Conservation (phyloP, 2,329 filamentous ascomycete genomes). For the Xylariomycetidae sp. region DNA sequence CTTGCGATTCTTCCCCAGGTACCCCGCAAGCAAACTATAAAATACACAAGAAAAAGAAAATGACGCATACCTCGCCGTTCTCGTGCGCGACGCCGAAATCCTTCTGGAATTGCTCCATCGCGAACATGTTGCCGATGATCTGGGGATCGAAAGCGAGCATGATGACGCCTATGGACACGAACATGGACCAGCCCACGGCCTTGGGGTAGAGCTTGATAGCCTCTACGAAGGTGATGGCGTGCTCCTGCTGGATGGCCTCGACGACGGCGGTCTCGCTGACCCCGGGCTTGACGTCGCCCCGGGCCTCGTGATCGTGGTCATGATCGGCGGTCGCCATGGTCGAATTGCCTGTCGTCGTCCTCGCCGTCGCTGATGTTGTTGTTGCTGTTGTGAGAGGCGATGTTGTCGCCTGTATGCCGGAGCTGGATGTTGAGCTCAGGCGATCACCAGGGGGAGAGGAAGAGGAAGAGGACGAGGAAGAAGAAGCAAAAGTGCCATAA, state of each 20-base stretch:
- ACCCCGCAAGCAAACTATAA: conserved; percentile 1
- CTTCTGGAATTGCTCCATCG: conserved; percentile 29
- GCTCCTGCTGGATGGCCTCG: conserved; percentile 36
- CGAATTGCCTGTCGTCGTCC: background rate
- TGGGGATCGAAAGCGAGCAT: conserved; percentile 63
- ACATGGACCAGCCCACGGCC: conserved; percentile 51
- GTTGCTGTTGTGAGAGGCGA: no score
- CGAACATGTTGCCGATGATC: conserved; percentile 57
- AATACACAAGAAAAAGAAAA: background rate
- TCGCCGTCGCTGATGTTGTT: no score
- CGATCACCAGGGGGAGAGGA: no score
- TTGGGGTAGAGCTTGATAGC: conserved; percentile 39
- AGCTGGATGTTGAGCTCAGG: no score
- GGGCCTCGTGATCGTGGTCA: conserved; percentile 9
- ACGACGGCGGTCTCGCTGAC: conserved; percentile 18
- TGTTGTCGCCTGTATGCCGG: background rate
- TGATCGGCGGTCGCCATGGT: conserved; percentile 8
- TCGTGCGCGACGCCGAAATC: conserved; percentile 26
- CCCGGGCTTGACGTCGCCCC: conserved; percentile 11
- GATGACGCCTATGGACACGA: conserved; percentile 56
- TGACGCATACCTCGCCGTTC: conserved; percentile 23
- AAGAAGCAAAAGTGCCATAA: no score
- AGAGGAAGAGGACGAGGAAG: no score
- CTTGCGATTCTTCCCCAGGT: no score
- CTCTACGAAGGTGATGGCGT: conserved; percentile 34